Percentiles rank a stretch among this genome's conserved stretches.
Evolutionary conservation across 495 filamentous ascomycete species (phyloP).

Genomic region (Monascus purpureus): DNA sequence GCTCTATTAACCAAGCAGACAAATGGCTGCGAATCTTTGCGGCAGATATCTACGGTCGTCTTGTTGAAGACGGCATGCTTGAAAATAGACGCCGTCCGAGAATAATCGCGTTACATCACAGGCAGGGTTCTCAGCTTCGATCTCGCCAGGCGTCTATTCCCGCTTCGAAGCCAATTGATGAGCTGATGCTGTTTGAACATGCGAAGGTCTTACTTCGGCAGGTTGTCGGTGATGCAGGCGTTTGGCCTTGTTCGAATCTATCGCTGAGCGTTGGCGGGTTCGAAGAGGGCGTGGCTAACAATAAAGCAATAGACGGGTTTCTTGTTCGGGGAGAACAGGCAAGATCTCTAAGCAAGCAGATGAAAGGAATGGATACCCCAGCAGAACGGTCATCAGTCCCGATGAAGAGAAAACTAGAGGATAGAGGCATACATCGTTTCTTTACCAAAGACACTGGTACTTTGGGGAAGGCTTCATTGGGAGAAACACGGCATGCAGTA

Average conservation of each 20-base stretch:
- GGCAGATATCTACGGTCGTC: conserved; percentile 78
- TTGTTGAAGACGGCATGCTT: conserved; percentile 83
- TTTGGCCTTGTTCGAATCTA: conserved; percentile 80
- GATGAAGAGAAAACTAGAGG: conserved; percentile 22
- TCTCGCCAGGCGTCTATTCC: conserved; percentile 67
- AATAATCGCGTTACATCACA: conserved; percentile 70
- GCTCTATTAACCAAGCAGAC: conserved; percentile 60
- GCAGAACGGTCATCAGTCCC: conserved; percentile 14
- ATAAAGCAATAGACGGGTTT: conserved; percentile 75
- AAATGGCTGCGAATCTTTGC: conserved; percentile 88
- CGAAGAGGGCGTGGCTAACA: conserved; percentile 72
- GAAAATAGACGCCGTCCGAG: conserved; percentile 80
- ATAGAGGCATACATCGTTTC: conserved; percentile 19
- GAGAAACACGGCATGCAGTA: conserved; percentile 1
- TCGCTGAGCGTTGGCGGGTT: conserved; percentile 79
- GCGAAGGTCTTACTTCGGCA: conserved; percentile 65
- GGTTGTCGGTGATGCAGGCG: conserved; percentile 57
- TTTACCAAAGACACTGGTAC: conserved; percentile 12
- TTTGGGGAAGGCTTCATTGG: conserved; percentile 6
- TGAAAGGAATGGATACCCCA: conserved; percentile 1
- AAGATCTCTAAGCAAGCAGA: conserved; percentile 26
- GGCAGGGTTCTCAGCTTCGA: conserved; percentile 53
- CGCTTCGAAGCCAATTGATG: conserved; percentile 54
- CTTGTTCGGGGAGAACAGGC: conserved; percentile 67
- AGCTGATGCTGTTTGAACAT: conserved; percentile 59